Evolutionary conservation across 2,329 filamentous ascomycete genomes (phyloP).

Genomic region (Sporothrix inflata): DNA sequence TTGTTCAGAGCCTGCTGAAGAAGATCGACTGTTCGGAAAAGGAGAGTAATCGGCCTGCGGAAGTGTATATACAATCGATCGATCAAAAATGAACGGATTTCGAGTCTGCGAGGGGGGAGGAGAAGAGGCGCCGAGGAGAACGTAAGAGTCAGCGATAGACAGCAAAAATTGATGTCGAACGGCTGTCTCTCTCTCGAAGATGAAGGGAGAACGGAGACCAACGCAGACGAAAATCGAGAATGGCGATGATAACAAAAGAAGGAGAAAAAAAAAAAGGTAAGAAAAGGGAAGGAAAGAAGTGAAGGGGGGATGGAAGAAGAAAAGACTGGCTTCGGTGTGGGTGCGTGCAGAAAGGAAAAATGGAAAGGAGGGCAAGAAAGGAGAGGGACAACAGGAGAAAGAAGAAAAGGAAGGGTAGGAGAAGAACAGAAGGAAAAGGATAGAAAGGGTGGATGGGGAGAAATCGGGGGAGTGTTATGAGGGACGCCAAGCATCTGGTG

Average conservation of each 20-base stretch:
- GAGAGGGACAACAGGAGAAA: slow-evolving; percentile 18
- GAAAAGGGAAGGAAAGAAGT: slow-evolving; percentile 18
- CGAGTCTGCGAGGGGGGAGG: background rate
- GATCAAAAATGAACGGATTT: background rate
- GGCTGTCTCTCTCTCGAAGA: slow-evolving; percentile 1
- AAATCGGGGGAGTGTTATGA: slow-evolving; percentile 39
- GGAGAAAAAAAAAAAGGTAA: slow-evolving; percentile 22
- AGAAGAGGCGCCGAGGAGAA: background rate
- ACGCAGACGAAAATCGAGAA: slow-evolving; percentile 15
- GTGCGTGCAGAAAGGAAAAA: slow-evolving; percentile 23
- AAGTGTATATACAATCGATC: slow-evolving; percentile 13
- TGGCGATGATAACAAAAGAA: slow-evolving; percentile 19
- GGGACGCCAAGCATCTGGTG: slow-evolving; percentile 43
- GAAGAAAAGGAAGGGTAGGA: slow-evolving; percentile 38
- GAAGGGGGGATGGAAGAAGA: slow-evolving; percentile 4
- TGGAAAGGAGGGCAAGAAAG: slow-evolving; percentile 19
- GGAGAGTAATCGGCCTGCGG: slow-evolving; percentile 32
- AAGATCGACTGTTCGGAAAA: slow-evolving; percentile 25
- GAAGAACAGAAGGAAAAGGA: slow-evolving; percentile 4
- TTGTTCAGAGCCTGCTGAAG: slow-evolving; percentile 62
- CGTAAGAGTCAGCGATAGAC: slow-evolving; percentile 15
- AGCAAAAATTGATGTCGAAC: background rate
- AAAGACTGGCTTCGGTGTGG: slow-evolving; percentile 17
- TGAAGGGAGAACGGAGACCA: slow-evolving; percentile 17
- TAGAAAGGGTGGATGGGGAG: background rate